phyloP scores from a whole-genome alignment of 1,284 basidiomycete species.

The Xanthoconium separans region DNA sequence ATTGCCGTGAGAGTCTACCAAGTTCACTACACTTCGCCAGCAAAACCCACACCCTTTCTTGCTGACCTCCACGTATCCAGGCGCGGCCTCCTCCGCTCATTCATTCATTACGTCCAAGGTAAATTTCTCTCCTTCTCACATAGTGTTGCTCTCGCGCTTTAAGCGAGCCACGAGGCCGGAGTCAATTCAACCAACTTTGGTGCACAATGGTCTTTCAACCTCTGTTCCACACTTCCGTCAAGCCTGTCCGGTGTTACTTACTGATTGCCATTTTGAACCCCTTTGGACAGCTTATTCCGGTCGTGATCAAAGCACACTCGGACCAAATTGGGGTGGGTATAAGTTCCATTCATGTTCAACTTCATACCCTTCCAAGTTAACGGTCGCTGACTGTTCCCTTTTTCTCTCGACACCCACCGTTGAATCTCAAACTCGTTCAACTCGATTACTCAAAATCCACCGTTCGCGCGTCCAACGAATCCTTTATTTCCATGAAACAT shows the following conservation, averaged over 20 bases:
- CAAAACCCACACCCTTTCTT: neutral
- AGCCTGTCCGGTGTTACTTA: slow-evolving; percentile 4
- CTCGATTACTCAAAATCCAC: slow-evolving; percentile 7
- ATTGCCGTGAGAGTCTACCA: slow-evolving; percentile 42
- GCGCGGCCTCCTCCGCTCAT: slow-evolving; percentile 69
- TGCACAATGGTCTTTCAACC: slow-evolving; percentile 23
- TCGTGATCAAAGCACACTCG: slow-evolving; percentile 24
- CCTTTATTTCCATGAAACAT: slow-evolving; percentile 20
- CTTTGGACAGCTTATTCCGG: slow-evolving; percentile 25
- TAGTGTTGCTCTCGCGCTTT: neutral
- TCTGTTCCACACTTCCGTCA: slow-evolving; percentile 21
- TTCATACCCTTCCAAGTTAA: slow-evolving; percentile 6
- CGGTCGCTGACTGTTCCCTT: slow-evolving; percentile 19
- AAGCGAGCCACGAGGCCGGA: slow-evolving; percentile 29
- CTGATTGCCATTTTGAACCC: slow-evolving; percentile 18
- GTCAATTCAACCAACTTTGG: slow-evolving; percentile 19
- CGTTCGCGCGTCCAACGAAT: neutral
- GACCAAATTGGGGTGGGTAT: slow-evolving; percentile 30
- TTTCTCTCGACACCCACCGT: slow-evolving; percentile 4
- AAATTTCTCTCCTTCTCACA: slow-evolving; percentile 9
- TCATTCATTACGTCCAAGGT: slow-evolving; percentile 61
- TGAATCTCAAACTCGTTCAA: neutral
- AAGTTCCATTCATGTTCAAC: slow-evolving; percentile 24
- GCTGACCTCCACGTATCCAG: slow-evolving; percentile 38
- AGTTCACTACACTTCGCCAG: slow-evolving; percentile 5